These are phyloP conservation scores for Candida pseudofarinosa DNA, from an alignment of 805 yeast genomes.

Conservation along the genomic window DNA sequence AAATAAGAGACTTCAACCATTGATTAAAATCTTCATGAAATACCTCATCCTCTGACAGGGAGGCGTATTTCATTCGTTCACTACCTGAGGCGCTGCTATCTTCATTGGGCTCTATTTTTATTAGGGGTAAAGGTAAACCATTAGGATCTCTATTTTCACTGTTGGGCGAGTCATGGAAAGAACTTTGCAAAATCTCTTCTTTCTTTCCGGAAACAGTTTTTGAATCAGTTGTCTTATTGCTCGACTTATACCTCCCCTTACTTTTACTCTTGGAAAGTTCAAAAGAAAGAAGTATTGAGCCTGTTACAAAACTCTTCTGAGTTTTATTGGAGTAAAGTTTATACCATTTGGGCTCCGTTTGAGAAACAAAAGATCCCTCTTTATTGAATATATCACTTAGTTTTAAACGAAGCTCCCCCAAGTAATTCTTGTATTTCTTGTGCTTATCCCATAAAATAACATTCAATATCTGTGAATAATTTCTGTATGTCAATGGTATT, in stretches of 20 bases:
- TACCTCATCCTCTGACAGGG: slow-evolving; percentile 3
- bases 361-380: slow-evolving; percentile 9
- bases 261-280: slow-evolving; percentile 27
- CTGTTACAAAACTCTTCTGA: slow-evolving; percentile 44
- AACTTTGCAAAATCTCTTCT: background rate
- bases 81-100: slow-evolving; percentile 6
- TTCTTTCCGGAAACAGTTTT: background rate
- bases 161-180: background rate
- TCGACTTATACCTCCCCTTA: slow-evolving; percentile 5
- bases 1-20: slow-evolving; percentile 28
- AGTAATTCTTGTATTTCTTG: slow-evolving; percentile 30
- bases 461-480: slow-evolving; percentile 24
- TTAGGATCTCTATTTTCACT: slow-evolving; percentile 2
- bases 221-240: background rate
- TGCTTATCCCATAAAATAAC: slow-evolving; percentile 41
- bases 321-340: slow-evolving; percentile 37
- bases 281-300: slow-evolving; percentile 42
- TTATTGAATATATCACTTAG: slow-evolving; percentile 24
- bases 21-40: slow-evolving; percentile 9
- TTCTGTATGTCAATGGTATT: slow-evolving; percentile 28
- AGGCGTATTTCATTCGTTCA: slow-evolving; percentile 5
- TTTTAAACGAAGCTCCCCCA: slow-evolving; percentile 36
- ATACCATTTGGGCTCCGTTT: slow-evolving; percentile 41
- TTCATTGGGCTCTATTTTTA: slow-evolving; percentile 7
- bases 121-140: slow-evolving; percentile 1